Evolutionary conservation across 257 asterid species (phyloP).

Genomic region (Thymus mandschuricus): DNA sequence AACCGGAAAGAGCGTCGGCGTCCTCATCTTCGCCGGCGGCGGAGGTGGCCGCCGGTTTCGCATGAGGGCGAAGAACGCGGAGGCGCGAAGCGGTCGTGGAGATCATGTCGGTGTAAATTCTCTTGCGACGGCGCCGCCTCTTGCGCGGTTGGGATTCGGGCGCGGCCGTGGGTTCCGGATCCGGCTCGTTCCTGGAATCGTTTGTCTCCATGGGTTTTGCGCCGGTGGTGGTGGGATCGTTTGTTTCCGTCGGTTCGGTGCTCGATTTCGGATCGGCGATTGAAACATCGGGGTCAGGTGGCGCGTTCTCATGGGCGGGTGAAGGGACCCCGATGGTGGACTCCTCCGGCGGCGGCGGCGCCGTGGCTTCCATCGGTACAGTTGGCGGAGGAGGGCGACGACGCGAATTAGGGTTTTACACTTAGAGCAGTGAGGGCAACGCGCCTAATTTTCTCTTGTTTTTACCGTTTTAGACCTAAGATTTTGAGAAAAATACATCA

Average conservation of each 20-base stretch:
- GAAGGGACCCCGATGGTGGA: constrained; percentile 25
- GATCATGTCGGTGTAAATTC: constrained; percentile 84
- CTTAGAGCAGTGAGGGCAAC: constrained; percentile 8
- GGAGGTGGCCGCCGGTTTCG: constrained; percentile 64
- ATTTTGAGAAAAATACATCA: constrained; percentile 10
- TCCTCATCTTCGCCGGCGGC: constrained; percentile 44
- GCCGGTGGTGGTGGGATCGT: constrained; percentile 26
- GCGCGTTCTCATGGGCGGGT: constrained; percentile 25
- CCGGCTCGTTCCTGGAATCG: constrained; percentile 30
- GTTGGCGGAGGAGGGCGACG: constrained; percentile 9
- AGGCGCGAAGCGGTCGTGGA: constrained; percentile 70
- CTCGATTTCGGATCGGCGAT: constrained; percentile 29
- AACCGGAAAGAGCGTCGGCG: constrained; percentile 47
- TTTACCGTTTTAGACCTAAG: constrained; percentile 14
- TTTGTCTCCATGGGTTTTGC: constrained; percentile 32
- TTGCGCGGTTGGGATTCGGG: constrained; percentile 55
- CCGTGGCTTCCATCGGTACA: constrained; percentile 51
- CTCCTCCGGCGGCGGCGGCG: constrained; percentile 38
- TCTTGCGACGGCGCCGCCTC: constrained; percentile 91
- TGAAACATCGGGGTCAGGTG: constrained; percentile 36
- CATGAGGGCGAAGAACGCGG: constrained; percentile 82
- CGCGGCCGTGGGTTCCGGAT: constrained; percentile 26
- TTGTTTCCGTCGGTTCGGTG: constrained; percentile 35
- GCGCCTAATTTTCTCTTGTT: neutral
- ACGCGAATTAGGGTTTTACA: constrained; percentile 37